A percentile compares a stretch with the other conserved stretches of the same genome.
Conservation (phyloP, 805 yeast genomes). For the Suhomyces sp. region DNA sequence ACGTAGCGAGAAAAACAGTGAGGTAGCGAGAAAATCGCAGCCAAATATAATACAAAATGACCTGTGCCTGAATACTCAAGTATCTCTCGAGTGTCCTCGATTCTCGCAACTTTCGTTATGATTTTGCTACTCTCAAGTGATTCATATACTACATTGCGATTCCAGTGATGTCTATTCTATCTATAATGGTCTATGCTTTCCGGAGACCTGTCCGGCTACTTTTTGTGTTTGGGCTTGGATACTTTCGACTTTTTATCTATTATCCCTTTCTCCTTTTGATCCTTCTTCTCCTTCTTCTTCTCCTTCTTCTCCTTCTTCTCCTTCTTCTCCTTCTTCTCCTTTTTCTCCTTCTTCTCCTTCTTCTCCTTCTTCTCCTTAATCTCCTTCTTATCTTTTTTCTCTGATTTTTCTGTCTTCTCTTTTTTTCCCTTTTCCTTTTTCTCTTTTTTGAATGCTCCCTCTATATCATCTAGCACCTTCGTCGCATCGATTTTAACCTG, state of each 20-base stretch:
- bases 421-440: slow-evolving; percentile 7
- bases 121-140: no score
- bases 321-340: background rate
- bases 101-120: no score
- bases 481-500: slow-evolving; percentile 18
- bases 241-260: slow-evolving; percentile 20
- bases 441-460: slow-evolving; percentile 12
- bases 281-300: slow-evolving; percentile 12
- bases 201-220: slow-evolving; percentile 6
- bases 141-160: background rate
- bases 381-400: slow-evolving; percentile 20
- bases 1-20: background rate
- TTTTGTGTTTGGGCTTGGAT: slow-evolving; percentile 12
- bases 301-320: background rate
- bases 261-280: slow-evolving; percentile 16
- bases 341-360: slow-evolving; percentile 19
- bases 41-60: background rate
- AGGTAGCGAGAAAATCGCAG: background rate
- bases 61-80: no score
- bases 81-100: no score
- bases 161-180: background rate
- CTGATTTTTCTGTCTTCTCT: slow-evolving; percentile 33
- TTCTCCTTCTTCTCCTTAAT: slow-evolving; percentile 23
- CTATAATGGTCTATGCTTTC: background rate
- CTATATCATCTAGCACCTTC: slow-evolving; percentile 10